Evolutionary conservation across 306 rosid genomes (phyloP).

Genomic region (Medicago ruthenica): DNA sequence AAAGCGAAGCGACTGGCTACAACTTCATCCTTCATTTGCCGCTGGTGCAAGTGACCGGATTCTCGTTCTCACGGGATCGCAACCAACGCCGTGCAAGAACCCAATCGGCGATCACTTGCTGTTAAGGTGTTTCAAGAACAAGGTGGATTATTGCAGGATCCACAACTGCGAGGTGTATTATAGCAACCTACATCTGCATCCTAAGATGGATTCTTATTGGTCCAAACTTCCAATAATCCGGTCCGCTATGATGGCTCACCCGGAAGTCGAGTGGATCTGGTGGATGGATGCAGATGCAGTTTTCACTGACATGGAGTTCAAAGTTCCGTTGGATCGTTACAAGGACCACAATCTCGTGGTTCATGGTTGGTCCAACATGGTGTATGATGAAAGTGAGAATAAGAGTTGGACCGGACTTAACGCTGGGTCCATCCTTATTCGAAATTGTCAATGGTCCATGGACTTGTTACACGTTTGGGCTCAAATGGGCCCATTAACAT

Average conservation of each 20-base stretch:
- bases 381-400: conserved; percentile 37
- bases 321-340: conserved; percentile 64
- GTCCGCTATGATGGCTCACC: conserved; percentile 81
- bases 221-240: conserved; percentile 69
- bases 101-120: conserved; percentile 70
- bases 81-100: conserved; percentile 61
- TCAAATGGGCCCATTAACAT: conserved; percentile 67
- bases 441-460: conserved; percentile 82
- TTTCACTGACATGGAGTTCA: conserved; percentile 77
- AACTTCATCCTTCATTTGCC: conserved; percentile 53
- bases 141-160: conserved; percentile 72
- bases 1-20: conserved; percentile 64
- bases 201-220: conserved; percentile 65
- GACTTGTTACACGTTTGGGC: conserved; percentile 75
- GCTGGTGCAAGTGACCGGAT: conserved; percentile 41
- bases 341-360: conserved; percentile 58
- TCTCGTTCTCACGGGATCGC: conserved; percentile 67
- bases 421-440: conserved; percentile 71
- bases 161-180: conserved; percentile 68
- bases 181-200: conserved; percentile 63
- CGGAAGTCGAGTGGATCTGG: conserved; percentile 87
- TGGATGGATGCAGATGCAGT: conserved; percentile 86
- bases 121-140: conserved; percentile 71
- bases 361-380: conserved; percentile 67
- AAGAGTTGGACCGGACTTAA: conserved; percentile 80